Evolutionary conservation across 768 basidiomycete species (phyloP).

Genomic region (Phylloporus scabripes): DNA sequence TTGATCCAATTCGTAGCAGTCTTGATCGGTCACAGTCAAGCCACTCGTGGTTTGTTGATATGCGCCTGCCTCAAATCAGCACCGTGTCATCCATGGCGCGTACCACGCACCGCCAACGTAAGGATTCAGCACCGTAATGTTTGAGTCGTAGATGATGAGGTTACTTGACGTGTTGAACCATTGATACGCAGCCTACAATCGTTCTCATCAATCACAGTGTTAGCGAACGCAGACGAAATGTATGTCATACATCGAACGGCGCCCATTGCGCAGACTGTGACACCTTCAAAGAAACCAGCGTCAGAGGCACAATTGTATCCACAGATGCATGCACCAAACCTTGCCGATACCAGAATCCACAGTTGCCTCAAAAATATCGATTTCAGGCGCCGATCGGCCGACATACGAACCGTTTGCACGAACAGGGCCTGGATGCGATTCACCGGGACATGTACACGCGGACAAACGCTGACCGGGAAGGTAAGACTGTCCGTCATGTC

Average conservation of each 20-base stretch:
- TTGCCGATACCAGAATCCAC: conserved; percentile 30
- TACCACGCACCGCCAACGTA: conserved; percentile 39
- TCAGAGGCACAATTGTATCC: conserved; percentile 7
- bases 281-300: conserved; percentile 29
- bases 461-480: conserved; percentile 54
- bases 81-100: not conserved
- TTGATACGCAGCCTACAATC: conserved; percentile 38
- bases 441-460: conserved; percentile 53
- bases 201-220: not conserved
- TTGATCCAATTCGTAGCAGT: conserved; percentile 39
- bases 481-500: conserved; percentile 31
- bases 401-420: conserved; percentile 43
- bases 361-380: conserved; percentile 54
- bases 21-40: conserved; percentile 34
- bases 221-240: not conserved
- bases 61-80: conserved; percentile 21
- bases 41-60: conserved; percentile 39
- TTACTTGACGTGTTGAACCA: conserved; percentile 36
- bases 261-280: conserved; percentile 52
- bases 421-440: conserved; percentile 54
- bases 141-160: conserved; percentile 33
- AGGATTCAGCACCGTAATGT: conserved; percentile 35
- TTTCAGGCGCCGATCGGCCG: conserved; percentile 54
- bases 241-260: conserved; percentile 28
- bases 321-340: conserved; percentile 20